Evolutionary conservation across 2,329 filamentous ascomycete species (phyloP).

Genomic region (Nemania abortiva): DNA sequence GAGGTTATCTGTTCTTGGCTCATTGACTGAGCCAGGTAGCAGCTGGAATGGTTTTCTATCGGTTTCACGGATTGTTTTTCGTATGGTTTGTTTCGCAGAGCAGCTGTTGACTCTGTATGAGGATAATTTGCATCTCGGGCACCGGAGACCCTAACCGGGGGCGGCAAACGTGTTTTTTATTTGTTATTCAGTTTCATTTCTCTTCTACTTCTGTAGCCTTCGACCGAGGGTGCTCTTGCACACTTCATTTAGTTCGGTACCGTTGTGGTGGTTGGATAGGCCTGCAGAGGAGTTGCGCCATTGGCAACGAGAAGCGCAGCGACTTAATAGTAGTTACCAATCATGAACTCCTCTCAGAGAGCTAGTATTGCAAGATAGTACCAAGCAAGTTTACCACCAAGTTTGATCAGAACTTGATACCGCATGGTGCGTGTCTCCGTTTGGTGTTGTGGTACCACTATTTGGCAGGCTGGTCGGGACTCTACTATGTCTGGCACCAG

Average conservation of each 20-base stretch:
- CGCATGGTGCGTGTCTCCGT: background rate
- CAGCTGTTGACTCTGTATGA: slow-evolving; percentile 22
- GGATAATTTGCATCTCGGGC: slow-evolving; percentile 38
- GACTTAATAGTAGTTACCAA: slow-evolving; percentile 22
- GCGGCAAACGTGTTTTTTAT: slow-evolving; percentile 32
- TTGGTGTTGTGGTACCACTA: background rate
- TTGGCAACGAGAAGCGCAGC: slow-evolving; percentile 16
- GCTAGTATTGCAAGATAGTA: background rate
- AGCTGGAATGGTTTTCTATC: slow-evolving; percentile 13
- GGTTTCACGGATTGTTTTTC: slow-evolving; percentile 1
- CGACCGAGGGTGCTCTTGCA: background rate
- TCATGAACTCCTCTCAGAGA: background rate
- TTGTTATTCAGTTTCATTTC: background rate
- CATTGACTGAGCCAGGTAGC: slow-evolving; percentile 36
- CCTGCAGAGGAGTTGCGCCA: slow-evolving; percentile 20
- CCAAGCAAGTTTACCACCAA: background rate
- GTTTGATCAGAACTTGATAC: background rate
- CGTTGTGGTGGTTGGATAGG: background rate
- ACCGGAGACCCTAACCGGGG: slow-evolving; percentile 10
- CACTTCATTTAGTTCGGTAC: background rate
- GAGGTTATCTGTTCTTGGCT: slow-evolving; percentile 35
- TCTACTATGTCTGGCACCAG: too few species aligned
- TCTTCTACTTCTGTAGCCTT: background rate
- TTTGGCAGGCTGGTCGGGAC: background rate
- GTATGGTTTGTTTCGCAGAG: background rate